Percentiles rank a stretch among this genome's conserved stretches.
phyloP scores from a whole-genome alignment of 768 basidiomycete species.

The Postia placenta region DNA sequence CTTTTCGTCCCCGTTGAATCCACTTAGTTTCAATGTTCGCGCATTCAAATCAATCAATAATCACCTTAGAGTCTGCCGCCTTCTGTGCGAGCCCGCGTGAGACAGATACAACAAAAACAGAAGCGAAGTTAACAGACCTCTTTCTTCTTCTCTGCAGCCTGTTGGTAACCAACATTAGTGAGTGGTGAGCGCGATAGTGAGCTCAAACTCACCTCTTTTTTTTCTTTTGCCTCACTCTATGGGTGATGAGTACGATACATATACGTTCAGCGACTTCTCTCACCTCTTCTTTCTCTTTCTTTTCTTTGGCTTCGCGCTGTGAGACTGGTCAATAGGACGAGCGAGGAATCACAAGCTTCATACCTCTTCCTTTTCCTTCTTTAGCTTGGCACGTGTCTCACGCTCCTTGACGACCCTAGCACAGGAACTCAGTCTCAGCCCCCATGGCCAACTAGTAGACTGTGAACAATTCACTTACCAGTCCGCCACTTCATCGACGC shows the following conservation, averaged over 20 bases:
- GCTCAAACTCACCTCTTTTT: constrained; percentile 35
- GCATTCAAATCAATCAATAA: no score
- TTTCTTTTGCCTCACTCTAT: constrained; percentile 54
- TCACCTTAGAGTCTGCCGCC: constrained; percentile 37
- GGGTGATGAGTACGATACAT: neutral
- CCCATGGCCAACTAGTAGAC: neutral
- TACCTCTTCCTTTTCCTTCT: constrained; percentile 70
- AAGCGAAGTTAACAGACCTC: no score
- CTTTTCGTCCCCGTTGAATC: constrained; percentile 5
- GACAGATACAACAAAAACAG: no score
- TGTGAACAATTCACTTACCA: constrained; percentile 43
- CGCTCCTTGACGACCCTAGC: constrained; percentile 65
- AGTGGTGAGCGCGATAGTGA: constrained; percentile 1
- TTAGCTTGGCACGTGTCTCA: constrained; percentile 77
- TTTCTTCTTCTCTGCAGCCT: no score
- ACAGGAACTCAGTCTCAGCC: neutral
- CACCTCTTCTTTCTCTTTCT: constrained; percentile 44
- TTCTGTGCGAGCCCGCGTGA: no score
- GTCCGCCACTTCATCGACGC: constrained; percentile 70
- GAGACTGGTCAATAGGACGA: neutral
- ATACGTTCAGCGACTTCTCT: neutral
- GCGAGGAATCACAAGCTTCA: constrained; percentile 6
- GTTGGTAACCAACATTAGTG: no score
- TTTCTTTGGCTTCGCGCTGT: constrained; percentile 77
- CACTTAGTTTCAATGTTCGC: no score